Evolutionary conservation across 345 rosid genomes (phyloP).

Genomic region (Aethionema arabicum): DNA sequence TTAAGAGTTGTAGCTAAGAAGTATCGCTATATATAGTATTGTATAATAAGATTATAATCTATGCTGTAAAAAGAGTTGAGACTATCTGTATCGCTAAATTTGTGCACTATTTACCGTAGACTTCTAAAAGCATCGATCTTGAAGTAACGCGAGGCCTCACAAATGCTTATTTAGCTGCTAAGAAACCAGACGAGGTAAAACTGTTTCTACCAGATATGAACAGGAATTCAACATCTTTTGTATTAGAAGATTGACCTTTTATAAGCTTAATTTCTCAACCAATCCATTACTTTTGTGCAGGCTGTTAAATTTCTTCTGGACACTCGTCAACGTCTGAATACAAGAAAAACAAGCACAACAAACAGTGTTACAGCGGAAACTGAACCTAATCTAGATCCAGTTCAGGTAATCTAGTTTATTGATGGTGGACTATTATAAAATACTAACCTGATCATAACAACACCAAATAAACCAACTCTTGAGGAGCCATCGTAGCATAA

Average conservation of each 20-base stretch:
- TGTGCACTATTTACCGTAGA: slow-evolving; percentile 40
- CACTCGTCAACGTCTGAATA: slow-evolving; percentile 52
- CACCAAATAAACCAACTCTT: slow-evolving; percentile 13
- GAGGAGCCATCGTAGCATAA: not conserved
- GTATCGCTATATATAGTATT: not conserved
- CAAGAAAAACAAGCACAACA: slow-evolving; percentile 43
- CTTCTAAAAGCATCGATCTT: slow-evolving; percentile 58
- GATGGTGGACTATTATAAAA: slow-evolving; percentile 2
- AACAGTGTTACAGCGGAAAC: slow-evolving; percentile 38
- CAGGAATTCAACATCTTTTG: not conserved
- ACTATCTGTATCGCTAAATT: not conserved
- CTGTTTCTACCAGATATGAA: slow-evolving; percentile 15
- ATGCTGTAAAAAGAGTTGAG: not conserved
- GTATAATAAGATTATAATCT: not conserved
- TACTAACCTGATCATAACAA: not conserved
- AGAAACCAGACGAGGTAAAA: slow-evolving; percentile 82
- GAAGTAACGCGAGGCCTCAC: slow-evolving; percentile 82
- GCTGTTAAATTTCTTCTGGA: slow-evolving; percentile 76
- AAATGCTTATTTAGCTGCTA: slow-evolving; percentile 86
- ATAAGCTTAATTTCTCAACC: not conserved
- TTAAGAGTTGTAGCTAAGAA: no score
- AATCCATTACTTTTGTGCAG: slow-evolving; percentile 40
- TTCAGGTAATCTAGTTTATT: slow-evolving; percentile 57
- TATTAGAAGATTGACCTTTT: slow-evolving; percentile 4
- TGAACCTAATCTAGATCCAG: slow-evolving; percentile 48